Conservation (phyloP, 2,329 filamentous ascomycete genomes). For the Cladobotryum protrusum region DNA sequence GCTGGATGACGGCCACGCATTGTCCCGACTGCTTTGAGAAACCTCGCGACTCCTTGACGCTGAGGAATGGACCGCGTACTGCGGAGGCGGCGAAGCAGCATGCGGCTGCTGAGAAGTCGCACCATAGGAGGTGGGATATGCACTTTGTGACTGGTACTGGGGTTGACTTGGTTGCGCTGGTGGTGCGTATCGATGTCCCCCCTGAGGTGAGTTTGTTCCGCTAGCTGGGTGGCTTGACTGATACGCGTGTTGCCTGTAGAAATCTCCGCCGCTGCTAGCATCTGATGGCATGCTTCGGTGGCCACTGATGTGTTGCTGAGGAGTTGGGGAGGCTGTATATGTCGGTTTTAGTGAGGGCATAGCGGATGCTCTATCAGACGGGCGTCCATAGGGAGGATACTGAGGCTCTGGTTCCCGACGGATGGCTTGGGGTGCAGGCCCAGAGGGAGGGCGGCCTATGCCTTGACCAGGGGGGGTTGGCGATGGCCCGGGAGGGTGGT, state of each 20-base stretch:
- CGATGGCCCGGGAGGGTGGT: conserved; percentile 34
- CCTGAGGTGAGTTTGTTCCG: conserved; percentile 41
- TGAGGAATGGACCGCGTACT: conserved; percentile 46
- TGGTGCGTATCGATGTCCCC: conserved; percentile 40
- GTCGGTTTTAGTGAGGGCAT: conserved; percentile 53
- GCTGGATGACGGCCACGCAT: conserved; percentile 27
- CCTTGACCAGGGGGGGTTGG: conserved; percentile 44
- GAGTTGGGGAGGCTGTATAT: conserved; percentile 42
- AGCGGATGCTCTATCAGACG: conserved; percentile 32
- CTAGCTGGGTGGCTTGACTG: conserved; percentile 29
- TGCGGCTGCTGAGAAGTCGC: conserved; percentile 30
- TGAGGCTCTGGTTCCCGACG: conserved; percentile 45
- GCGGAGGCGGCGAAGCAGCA: conserved; percentile 47
- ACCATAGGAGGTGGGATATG: conserved; percentile 39
- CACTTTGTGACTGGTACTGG: conserved; percentile 38
- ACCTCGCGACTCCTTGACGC: conserved; percentile 38
- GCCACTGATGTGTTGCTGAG: conserved; percentile 39
- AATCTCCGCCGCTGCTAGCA: conserved; percentile 37
- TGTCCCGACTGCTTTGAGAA: conserved; percentile 31
- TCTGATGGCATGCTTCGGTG: conserved; percentile 37
- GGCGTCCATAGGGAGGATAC: conserved; percentile 41
- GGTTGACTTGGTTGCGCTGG: conserved; percentile 31
- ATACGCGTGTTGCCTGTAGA: conserved; percentile 38
- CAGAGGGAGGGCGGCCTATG: conserved; percentile 37
- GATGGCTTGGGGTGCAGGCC: conserved; percentile 32